Base-by-base conservation (phyloP, 225 moss, liverwort and hornwort species). In the Takakia lepidozioides region DNA sequence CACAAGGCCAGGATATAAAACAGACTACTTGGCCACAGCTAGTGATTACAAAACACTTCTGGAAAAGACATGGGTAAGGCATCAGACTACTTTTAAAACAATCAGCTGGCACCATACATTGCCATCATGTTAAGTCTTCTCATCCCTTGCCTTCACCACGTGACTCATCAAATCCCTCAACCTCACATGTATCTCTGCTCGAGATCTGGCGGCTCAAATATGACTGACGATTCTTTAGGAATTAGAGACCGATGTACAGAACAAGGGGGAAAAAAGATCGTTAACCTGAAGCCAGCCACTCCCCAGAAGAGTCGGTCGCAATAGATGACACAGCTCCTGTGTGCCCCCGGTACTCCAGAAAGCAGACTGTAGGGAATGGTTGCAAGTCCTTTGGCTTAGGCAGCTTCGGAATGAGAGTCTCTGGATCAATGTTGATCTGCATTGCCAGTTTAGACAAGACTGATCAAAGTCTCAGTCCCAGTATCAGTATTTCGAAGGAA, bases 241-340 rank as follows among this genome's bases (percentile, higher is more conserved):
- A n/a, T n/a, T n/a, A n/a, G n/a, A n/a, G n/a, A n/a, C n/a, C n/a
- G n/a, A n/a, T n/a, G n/a, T n/a, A n/a, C n/a, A n/a, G n/a, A n/a
- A n/a, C n/a, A n/a, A n/a, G n/a, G n/a, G n/a, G n/a, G n/a, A n/a
- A n/a, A n/a, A n/a, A n/a, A n/a, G n/a, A n/a, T n/a, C n/a, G n/a
- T n/a, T n/a, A n/a, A 95, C 95, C 95, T 83, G 98, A 91, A 56
- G 85, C 91, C 39, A 98, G 73, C 98, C 91, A 91, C 56, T 90
- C 87, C 57, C 98, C 98, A 59, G 73, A 77, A 29, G 69, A 78
- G 67, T 87, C 91, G 39, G 74, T 68, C 43, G 87, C 61, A 55
- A 98, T 70, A 24, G 87, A 74, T 2, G 65, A 78, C 29, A 98
- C 85, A 68, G 81, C 70, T 21, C 60, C 81, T 53, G 44, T 69